Evolutionary conservation across 139 green algal species (phyloP).

Genomic region (Pleodorina starrii): DNA sequence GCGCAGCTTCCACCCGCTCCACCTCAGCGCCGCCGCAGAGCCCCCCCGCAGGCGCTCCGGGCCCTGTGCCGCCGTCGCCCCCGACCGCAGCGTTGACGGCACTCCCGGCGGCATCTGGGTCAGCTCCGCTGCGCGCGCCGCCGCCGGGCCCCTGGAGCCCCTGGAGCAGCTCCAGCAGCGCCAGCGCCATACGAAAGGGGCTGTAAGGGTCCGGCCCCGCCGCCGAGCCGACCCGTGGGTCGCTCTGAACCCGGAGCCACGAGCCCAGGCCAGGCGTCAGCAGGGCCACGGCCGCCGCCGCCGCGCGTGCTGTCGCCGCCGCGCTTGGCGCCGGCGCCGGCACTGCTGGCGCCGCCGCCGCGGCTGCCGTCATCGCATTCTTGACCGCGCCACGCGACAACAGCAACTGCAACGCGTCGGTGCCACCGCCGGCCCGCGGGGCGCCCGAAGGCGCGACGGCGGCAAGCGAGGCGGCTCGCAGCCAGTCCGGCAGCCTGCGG

Average conservation of each 20-base stretch:
- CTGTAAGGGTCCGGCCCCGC: constrained; percentile 13
- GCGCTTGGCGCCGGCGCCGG: background rate
- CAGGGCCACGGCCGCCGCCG: constrained; percentile 10
- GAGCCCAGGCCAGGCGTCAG: constrained; percentile 13
- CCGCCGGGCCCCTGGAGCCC: background rate
- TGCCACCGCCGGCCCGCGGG: background rate
- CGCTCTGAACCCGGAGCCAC: constrained; percentile 4
- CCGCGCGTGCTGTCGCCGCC: background rate
- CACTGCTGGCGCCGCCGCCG: background rate
- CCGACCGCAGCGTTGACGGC: background rate
- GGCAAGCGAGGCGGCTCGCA: background rate
- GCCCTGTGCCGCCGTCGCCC: too few relatives aligned
- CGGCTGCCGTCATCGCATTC: background rate
- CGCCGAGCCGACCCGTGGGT: background rate
- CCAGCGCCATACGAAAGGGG: constrained; percentile 29
- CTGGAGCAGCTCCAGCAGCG: constrained; percentile 31
- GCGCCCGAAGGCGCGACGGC: background rate
- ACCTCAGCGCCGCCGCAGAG: too few relatives aligned
- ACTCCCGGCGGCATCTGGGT: background rate
- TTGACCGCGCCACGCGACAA: background rate
- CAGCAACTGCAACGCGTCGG: background rate
- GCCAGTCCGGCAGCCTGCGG: constrained; percentile 6
- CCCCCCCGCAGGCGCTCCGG: too few relatives aligned
- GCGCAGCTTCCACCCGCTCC: background rate
- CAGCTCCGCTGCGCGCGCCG: background rate